phyloP scores from a whole-genome alignment of 805 yeast species.

The Nakazawaea populi region DNA sequence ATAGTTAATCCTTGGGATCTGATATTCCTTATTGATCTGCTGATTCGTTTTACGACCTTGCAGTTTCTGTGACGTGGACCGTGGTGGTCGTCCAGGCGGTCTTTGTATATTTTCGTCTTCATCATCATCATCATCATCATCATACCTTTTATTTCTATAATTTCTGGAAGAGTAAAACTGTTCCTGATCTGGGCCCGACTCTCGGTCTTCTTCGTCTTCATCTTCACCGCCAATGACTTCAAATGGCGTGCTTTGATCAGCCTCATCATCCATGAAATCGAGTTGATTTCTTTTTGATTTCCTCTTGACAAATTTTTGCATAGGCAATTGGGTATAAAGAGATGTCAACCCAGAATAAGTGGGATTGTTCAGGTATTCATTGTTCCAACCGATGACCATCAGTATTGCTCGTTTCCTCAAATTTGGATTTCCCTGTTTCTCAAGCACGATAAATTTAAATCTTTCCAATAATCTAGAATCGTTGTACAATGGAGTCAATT shows the following conservation, averaged over 20 bases:
- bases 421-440: slow-evolving; percentile 27
- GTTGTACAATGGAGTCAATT: slow-evolving; percentile 44
- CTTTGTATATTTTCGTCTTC: background rate
- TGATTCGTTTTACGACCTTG: slow-evolving; percentile 18
- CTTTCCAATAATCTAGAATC: slow-evolving; percentile 67
- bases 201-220: background rate
- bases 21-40: slow-evolving; percentile 41
- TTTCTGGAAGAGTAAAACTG: slow-evolving; percentile 9
- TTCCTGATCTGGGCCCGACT: slow-evolving; percentile 14
- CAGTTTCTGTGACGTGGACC: slow-evolving; percentile 7
- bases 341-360: slow-evolving; percentile 43
- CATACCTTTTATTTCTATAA: slow-evolving; percentile 1
- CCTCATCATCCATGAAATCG: slow-evolving; percentile 47
- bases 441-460: slow-evolving; percentile 42
- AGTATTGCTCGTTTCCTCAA: slow-evolving; percentile 43
- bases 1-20: slow-evolving; percentile 65
- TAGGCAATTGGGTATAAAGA: slow-evolving; percentile 41
- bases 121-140: slow-evolving; percentile 7
- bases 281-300: slow-evolving; percentile 18
- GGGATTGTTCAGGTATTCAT: slow-evolving; percentile 42
- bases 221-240: slow-evolving; percentile 20
- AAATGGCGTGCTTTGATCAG: slow-evolving; percentile 34
- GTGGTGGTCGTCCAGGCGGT: slow-evolving; percentile 5
- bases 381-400: slow-evolving; percentile 64
- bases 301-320: slow-evolving; percentile 11